A percentile compares a stretch with the other conserved stretches of the same genome.
These are phyloP conservation scores for Solanum piurae DNA, from an alignment of 257 asterid species.

Conservation along the genomic window DNA sequence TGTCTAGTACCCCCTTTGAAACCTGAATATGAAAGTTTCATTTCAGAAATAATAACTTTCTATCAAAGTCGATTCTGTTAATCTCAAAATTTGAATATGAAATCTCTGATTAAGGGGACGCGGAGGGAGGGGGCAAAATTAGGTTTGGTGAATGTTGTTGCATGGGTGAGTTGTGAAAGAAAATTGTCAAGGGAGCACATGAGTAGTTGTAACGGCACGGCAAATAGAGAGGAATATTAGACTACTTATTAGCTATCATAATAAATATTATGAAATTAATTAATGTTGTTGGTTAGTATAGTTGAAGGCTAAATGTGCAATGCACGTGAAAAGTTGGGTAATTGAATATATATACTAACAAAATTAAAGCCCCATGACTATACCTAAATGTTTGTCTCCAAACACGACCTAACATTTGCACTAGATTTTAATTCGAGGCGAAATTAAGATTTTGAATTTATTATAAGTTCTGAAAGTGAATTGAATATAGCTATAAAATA, in stretches of 20 bases:
- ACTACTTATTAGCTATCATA: slow-evolving; percentile 8
- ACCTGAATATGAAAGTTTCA: neutral
- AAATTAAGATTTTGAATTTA: neutral
- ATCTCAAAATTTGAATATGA: neutral
- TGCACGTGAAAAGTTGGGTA: slow-evolving; percentile 42
- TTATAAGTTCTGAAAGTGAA: neutral
- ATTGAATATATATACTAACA: neutral
- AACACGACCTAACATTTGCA: neutral
- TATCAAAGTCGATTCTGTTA: rapidly evolving
- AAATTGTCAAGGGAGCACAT: slow-evolving; percentile 3
- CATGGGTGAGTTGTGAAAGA: slow-evolving; percentile 1
- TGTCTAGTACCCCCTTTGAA: neutral
- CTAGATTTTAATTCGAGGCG: neutral
- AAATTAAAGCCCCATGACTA: neutral
- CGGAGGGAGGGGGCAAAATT: neutral
- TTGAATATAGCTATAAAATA: neutral
- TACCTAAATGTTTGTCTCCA: neutral
- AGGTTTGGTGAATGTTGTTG: neutral
- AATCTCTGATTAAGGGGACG: neutral
- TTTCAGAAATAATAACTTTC: neutral
- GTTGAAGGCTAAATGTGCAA: slow-evolving; percentile 13
- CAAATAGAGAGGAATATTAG: slow-evolving; percentile 15
- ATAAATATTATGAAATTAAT: slow-evolving; percentile 12
- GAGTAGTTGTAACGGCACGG: slow-evolving; percentile 82
- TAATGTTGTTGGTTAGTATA: slow-evolving; percentile 14